A percentile compares a stretch with the other conserved stretches of the same genome.
phyloP scores from a whole-genome alignment of 768 basidiomycete genomes.

The Agrocybe pediades region DNA sequence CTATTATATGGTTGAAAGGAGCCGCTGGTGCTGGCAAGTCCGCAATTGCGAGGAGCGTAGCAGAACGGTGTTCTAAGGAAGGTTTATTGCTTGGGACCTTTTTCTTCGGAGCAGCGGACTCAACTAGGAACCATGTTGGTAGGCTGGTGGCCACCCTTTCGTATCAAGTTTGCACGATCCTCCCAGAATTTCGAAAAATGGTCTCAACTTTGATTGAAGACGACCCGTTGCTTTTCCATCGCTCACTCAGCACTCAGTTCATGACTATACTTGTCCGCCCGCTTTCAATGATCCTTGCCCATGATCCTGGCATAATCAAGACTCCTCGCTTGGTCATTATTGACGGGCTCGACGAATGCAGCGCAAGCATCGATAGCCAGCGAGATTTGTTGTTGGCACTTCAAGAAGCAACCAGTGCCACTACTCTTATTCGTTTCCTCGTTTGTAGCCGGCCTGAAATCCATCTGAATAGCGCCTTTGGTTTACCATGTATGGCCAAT shows the following conservation, averaged over 20 bases:
- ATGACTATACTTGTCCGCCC: background rate
- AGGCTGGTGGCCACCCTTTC: background rate
- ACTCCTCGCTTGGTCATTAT: background rate
- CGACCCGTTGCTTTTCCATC: too few relatives aligned
- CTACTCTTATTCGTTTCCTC: background rate
- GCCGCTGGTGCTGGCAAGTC: background rate
- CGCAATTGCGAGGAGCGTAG: background rate
- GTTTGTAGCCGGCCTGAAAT: background rate
- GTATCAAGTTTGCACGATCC: too few relatives aligned
- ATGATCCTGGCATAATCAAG: background rate
- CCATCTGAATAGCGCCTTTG: background rate
- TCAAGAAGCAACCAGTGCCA: background rate
- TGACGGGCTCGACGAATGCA: background rate
- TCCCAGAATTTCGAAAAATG: too few relatives aligned
- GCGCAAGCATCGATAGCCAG: background rate
- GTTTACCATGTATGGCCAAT: background rate
- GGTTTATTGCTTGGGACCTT: background rate
- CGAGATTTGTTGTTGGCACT: background rate
- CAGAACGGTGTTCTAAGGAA: background rate
- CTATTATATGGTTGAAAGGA: background rate
- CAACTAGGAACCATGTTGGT: too few relatives aligned
- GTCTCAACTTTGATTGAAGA: too few relatives aligned
- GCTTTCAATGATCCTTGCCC: background rate
- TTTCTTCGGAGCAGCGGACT: too few relatives aligned
- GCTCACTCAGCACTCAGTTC: background rate